A percentile compares a stretch with the other conserved stretches of the same genome.
These are phyloP conservation scores for Shiraia sp. DNA, from an alignment of 2,329 filamentous ascomycete species.

Conservation along the genomic window DNA sequence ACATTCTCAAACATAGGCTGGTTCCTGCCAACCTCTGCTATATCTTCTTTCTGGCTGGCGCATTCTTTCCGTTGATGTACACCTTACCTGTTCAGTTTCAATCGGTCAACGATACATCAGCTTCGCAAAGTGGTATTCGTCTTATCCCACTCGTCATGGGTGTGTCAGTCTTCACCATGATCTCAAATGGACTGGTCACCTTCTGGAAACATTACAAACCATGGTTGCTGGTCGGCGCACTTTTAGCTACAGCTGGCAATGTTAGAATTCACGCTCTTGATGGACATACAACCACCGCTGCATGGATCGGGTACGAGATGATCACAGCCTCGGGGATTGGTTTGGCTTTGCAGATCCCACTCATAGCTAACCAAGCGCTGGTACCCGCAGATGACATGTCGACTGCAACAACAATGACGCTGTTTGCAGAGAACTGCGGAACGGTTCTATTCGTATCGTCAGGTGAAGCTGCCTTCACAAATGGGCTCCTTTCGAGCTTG, in stretches of 20 bases:
- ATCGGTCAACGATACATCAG: slow-evolving; percentile 26
- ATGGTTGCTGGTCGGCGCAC: slow-evolving; percentile 43
- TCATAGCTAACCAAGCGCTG: slow-evolving; percentile 46
- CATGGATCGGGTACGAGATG: slow-evolving; percentile 56
- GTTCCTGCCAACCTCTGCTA: slow-evolving; percentile 22
- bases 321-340: slow-evolving; percentile 52
- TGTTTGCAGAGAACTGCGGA: slow-evolving; percentile 50
- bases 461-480: slow-evolving; percentile 49
- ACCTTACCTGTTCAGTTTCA: slow-evolving; percentile 36
- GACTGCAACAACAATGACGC: slow-evolving; percentile 44
- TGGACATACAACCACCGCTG: slow-evolving; percentile 37
- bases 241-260: slow-evolving; percentile 23
- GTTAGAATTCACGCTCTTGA: slow-evolving; percentile 41
- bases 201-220: slow-evolving; percentile 48
- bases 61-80: slow-evolving; percentile 35
- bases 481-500: slow-evolving; percentile 43
- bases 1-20: slow-evolving; percentile 21
- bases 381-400: slow-evolving; percentile 45
- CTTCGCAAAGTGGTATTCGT: slow-evolving; percentile 31
- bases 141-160: slow-evolving; percentile 34
- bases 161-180: slow-evolving; percentile 31
- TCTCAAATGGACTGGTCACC: slow-evolving; percentile 29
- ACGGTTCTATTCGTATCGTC: slow-evolving; percentile 50
- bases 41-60: slow-evolving; percentile 29
- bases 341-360: slow-evolving; percentile 46